Evolutionary conservation across 2,329 filamentous ascomycete species (phyloP), one percentile per base, ranked within the genome.

Genomic region (Alternaria sp.): DNA sequence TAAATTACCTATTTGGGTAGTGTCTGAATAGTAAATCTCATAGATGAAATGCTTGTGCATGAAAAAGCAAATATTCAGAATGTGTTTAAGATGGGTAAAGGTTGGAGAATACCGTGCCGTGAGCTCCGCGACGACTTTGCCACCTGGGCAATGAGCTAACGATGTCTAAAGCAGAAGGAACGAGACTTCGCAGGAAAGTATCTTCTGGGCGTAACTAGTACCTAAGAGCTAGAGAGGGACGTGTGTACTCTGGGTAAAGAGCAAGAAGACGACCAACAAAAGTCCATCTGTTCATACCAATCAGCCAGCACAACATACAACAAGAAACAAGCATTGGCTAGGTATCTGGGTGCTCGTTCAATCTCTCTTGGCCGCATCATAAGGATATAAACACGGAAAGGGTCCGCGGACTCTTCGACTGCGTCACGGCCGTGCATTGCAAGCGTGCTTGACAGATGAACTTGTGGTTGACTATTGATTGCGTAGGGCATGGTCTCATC

Each of bases 371-470:
- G 45, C 45, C 36, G 28, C 27, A 43, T 51, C 36, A 43, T 57
- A n/a, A 44, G 25, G 2, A 25, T 30, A 27, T n/a, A 22, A 38
- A 48, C 25, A n/a, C 18, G 46, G 7, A 54, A 43, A n/a, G 22
- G 43, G 32, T 45, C 52, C 52, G 57, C 57, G 52, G 57, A 51
- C 36, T 50, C 28, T 8, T 25, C 11, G 11, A 25, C 36, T 57
- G 45, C 57, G 53, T 60, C 53, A 60, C 46, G 46, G 49, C 30
- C 32, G 45, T 54, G 38, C 38, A 51, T 38, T 8, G 25, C 38
- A 50, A 51, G 40, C 45, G 53, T 56, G 32, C 46, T 38, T 38
- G 46, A 25, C 25, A 20, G 11, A 2, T 18, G 14, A 25, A 27
- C 20, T 50, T 25, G 46, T 38, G 32, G 20, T 18, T 27, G 20